phyloP scores from a whole-genome alignment of 1,284 basidiomycete genomes.

The Albatrellus sp. region DNA sequence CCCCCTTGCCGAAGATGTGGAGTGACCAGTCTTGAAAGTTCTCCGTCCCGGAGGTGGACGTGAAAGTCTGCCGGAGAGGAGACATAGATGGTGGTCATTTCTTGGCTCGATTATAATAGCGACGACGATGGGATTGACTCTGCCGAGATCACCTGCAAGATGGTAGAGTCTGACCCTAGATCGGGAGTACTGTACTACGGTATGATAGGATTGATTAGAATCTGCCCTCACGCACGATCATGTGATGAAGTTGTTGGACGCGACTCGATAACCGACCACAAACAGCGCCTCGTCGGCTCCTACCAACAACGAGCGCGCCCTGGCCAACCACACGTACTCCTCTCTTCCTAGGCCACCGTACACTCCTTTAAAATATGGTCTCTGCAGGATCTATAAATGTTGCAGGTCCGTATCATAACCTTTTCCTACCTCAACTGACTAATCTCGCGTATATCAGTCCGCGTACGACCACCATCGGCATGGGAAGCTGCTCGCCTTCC shows the following conservation, averaged over 20 bases:
- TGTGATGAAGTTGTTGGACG: background rate
- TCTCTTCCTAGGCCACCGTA: constrained; percentile 1
- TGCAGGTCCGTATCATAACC: constrained; percentile 40
- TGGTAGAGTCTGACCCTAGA: no score
- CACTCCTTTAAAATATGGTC: constrained; percentile 39
- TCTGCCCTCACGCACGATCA: constrained; percentile 1
- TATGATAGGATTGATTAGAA: background rate
- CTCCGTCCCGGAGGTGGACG: constrained; percentile 90
- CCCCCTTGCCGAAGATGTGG: constrained; percentile 89
- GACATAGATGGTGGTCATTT: constrained; percentile 29
- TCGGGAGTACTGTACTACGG: no score
- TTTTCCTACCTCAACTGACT: constrained; percentile 3
- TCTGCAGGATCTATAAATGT: constrained; percentile 79
- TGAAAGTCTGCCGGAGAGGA: constrained; percentile 87
- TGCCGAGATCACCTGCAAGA: background rate
- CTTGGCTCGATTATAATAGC: background rate
- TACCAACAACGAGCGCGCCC: background rate
- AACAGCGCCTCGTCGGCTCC: background rate
- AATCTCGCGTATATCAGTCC: constrained; percentile 40
- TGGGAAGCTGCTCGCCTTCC: constrained; percentile 77
- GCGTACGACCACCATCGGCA: constrained; percentile 77
- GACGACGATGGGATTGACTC: background rate
- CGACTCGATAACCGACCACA: background rate
- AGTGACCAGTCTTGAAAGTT: constrained; percentile 73
- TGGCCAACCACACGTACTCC: background rate